Evolutionary conservation across 2,329 filamentous ascomycete species (phyloP), one percentile per base, ranked within the genome.

Genomic region (Elsinoe necatrix): DNA sequence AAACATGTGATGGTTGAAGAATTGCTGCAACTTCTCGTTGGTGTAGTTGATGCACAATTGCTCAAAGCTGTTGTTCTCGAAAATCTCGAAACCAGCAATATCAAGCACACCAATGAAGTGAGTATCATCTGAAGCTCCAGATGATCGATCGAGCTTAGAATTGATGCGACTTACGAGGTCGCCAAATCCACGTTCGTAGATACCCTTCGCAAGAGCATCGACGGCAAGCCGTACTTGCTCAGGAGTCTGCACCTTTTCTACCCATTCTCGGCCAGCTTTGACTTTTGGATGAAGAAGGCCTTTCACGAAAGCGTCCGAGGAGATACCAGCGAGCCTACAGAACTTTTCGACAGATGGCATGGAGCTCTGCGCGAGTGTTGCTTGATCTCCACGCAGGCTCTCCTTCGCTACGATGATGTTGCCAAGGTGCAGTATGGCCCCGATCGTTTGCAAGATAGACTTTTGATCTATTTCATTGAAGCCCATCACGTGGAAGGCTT

Each of bases 1-100:
- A 67, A 98, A 98, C 93, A 98, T 98, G 75, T 98, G 95, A 69
- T 98, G 93, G 66, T 98, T 98, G 80, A 98, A 98, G 71, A 98
- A 98, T 64, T 98, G 93, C 67, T 98, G 93, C 5, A 98, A 82
- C 71, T 96, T 98, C 71, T 98, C 93, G 72, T 98, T 98, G 60
- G 95, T 97, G 73, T 98, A 98, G 73, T 98, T 98, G 79, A 98
- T 98, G 76, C 93, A 98, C 4, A 98, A 80, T 71, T 98, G 93
- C 70, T 98, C 93, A 66, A 98, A 98, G 75, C 92, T 96, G 75
- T 98, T 98, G 66, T 89, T 82, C 64, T 98, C 91, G 65, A 98
- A 98, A 58, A 98, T 98, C 68, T 98, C 93, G 71, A 98, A 98
- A 59, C 93, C 93, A 61, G 95, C 95, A 71, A 98, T 98, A 81